Evolutionary conservation across 2,329 filamentous ascomycete genomes (phyloP).

Genomic region (Beauveria rudraprayagi): DNA sequence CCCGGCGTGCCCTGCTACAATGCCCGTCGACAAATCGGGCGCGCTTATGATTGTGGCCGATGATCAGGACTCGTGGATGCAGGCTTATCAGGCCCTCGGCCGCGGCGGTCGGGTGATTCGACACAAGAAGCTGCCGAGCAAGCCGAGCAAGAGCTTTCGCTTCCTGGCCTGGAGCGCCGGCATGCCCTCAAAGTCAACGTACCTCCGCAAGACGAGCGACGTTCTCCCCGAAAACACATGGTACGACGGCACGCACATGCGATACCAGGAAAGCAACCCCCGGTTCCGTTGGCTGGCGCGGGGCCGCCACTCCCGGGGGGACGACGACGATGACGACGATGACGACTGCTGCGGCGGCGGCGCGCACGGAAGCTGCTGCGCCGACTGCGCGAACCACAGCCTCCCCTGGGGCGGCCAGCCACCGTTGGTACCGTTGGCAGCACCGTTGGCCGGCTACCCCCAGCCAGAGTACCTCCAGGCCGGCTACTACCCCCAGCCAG

Average conservation of each 20-base stretch:
- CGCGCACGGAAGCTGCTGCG: not conserved
- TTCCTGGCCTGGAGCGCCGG: conserved; percentile 23
- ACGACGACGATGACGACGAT: not conserved
- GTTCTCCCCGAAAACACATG: conserved; percentile 19
- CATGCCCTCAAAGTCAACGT: conserved; percentile 17
- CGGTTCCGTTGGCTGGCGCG: not conserved
- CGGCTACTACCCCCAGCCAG: not conserved
- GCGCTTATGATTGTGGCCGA: not conserved
- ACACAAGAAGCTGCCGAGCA: conserved; percentile 19
- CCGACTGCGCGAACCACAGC: not conserved
- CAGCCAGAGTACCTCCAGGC: no score
- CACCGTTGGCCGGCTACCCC: no score
- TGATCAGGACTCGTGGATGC: not conserved
- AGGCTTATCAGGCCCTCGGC: not conserved
- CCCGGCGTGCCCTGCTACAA: not conserved
- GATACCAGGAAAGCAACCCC: not conserved
- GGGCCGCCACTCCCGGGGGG: not conserved
- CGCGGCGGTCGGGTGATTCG: not conserved
- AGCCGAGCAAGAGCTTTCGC: conserved; percentile 16
- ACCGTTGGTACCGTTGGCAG: not conserved
- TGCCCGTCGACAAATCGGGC: not conserved
- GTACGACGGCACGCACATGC: not conserved
- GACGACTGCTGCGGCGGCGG: not conserved
- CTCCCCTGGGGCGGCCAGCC: not conserved
- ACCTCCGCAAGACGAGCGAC: conserved; percentile 20